Conservation (phyloP, 164 flowering plant species). For the Liquidambar formosana region DNA sequence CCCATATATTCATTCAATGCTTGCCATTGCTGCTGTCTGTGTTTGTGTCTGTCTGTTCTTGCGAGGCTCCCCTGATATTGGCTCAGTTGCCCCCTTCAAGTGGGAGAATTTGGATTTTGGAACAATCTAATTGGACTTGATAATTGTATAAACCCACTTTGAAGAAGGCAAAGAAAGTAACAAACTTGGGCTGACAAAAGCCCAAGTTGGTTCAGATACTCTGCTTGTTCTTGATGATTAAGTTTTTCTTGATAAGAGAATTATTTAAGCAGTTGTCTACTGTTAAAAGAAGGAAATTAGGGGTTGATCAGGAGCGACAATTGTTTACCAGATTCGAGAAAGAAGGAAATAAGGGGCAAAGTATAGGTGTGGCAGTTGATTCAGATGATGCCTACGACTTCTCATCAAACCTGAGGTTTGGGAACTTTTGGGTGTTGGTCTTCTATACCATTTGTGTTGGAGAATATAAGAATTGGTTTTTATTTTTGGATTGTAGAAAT, state of each 20-base stretch:
- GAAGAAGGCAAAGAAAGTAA: neutral
- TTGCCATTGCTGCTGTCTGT: slow-evolving; percentile 84
- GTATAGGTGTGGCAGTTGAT: neutral
- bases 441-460: neutral
- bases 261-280: neutral
- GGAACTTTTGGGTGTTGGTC: neutral
- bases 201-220: neutral
- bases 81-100: slow-evolving; percentile 52
- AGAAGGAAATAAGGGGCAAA: neutral
- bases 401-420: neutral
- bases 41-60: slow-evolving; percentile 83
- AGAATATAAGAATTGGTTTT: neutral
- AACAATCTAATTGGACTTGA: slow-evolving; percentile 21
- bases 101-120: slow-evolving; percentile 75
- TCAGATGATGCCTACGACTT: neutral
- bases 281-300: neutral
- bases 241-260: neutral
- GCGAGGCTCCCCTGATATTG: slow-evolving; percentile 57
- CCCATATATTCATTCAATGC: slow-evolving; percentile 77
- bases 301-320: neutral
- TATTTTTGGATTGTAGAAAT: neutral
- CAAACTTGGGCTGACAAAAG: neutral
- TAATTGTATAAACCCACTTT: neutral
- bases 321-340: neutral
- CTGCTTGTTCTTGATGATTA: neutral